Percentiles rank a stretch among this genome's conserved stretches.
Conservation (phyloP, 352 stramenopile species). For the Vaucheria bursata region DNA sequence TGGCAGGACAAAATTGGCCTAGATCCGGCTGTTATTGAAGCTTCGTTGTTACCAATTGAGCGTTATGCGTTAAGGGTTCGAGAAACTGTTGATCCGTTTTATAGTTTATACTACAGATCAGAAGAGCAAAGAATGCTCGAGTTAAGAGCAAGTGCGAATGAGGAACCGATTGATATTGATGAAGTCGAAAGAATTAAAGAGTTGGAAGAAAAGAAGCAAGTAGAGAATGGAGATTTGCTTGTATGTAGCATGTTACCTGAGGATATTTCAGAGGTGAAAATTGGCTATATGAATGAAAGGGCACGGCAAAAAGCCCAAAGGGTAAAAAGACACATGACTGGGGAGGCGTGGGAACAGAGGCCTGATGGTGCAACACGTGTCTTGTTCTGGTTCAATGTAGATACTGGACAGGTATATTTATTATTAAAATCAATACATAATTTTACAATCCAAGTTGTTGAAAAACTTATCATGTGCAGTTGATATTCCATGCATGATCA, state of each 20-base stretch:
- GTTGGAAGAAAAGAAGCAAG: conserved; percentile 55
- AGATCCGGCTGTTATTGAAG: conserved; percentile 73
- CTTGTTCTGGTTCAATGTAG: conserved; percentile 29
- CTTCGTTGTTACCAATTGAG: conserved; percentile 80
- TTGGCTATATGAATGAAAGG: conserved; percentile 61
- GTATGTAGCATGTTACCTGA: conserved; percentile 26
- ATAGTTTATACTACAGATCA: conserved; percentile 60
- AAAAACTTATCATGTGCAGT: no score
- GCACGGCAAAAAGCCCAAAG: conserved; percentile 56
- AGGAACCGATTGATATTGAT: conserved; percentile 36
- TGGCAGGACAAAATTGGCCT: conserved; percentile 63
- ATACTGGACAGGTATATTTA: not conserved
- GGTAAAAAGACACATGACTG: conserved; percentile 31
- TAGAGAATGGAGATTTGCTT: conserved; percentile 48
- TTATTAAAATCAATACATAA: no score
- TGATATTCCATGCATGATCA: no score
- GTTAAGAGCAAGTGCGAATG: conserved; percentile 40
- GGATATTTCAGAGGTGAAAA: conserved; percentile 55
- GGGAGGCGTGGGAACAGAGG: conserved; percentile 34
- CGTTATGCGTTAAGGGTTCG: conserved; percentile 76
- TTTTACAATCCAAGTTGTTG: no score
- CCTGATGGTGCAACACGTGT: conserved; percentile 21
- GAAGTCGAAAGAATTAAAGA: conserved; percentile 52
- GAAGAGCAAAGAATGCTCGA: conserved; percentile 57
- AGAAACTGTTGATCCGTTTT: conserved; percentile 77